A percentile compares a stretch with the other conserved stretches of the same genome.
phyloP scores from a whole-genome alignment of 495 filamentous ascomycete species.

The Venustampulla echinocandica region DNA sequence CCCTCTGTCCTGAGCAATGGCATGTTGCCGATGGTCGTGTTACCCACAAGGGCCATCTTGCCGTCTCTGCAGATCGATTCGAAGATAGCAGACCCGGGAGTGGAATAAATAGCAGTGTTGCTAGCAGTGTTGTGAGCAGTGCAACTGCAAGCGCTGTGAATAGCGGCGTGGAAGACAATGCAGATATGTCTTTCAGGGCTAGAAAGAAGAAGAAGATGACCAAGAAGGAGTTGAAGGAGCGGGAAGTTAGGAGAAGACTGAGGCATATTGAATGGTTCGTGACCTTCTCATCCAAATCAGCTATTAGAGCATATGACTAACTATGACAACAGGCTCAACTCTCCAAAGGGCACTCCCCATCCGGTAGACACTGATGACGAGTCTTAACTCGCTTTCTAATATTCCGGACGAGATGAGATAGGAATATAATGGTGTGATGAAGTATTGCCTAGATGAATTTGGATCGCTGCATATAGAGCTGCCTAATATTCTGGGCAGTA shows the following conservation, averaged over 20 bases:
- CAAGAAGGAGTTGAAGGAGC: slow-evolving; percentile 87
- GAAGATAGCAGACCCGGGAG: slow-evolving; percentile 59
- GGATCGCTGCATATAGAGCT: background rate
- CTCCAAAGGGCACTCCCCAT: slow-evolving; percentile 68
- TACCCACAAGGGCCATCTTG: slow-evolving; percentile 67
- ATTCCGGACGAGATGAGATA: background rate
- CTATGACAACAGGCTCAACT: slow-evolving; percentile 23
- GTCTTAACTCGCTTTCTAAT: slow-evolving; percentile 23
- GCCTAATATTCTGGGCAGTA: background rate
- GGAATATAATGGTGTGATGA: slow-evolving; percentile 1
- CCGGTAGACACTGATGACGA: slow-evolving; percentile 75
- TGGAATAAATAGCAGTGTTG: slow-evolving; percentile 38
- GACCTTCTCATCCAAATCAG: slow-evolving; percentile 32
- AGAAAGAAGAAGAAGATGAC: slow-evolving; percentile 98
- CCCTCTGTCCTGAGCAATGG: slow-evolving; percentile 90
- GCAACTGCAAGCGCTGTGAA: slow-evolving; percentile 59
- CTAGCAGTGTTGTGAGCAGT: slow-evolving; percentile 27
- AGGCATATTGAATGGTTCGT: slow-evolving; percentile 95
- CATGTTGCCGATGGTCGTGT: slow-evolving; percentile 83
- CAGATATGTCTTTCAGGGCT: slow-evolving; percentile 74
- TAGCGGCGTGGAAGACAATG: slow-evolving; percentile 71
- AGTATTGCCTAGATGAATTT: slow-evolving; percentile 1
- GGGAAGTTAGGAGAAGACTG: slow-evolving; percentile 76
- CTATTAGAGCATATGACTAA: slow-evolving; percentile 22
- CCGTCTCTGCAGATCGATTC: slow-evolving; percentile 71